phyloP scores from a whole-genome alignment of 2,329 filamentous ascomycete genomes.

The Monosporascus cannonballus region DNA sequence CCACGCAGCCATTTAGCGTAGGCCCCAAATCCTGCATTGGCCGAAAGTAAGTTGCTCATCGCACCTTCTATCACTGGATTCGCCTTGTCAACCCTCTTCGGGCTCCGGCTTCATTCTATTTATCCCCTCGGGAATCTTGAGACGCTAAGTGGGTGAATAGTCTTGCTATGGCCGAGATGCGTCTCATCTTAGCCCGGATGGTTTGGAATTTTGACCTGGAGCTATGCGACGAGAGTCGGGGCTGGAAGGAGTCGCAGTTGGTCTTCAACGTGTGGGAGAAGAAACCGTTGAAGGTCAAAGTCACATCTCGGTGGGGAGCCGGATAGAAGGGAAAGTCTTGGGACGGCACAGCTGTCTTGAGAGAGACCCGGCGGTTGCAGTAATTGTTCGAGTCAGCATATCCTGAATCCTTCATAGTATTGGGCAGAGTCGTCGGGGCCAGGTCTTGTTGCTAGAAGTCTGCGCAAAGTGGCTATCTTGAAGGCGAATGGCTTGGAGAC shows the following conservation, averaged over 20 bases:
- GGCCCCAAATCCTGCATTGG: slow-evolving; percentile 9
- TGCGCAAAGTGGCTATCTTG: too few species aligned
- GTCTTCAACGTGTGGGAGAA: slow-evolving; percentile 7
- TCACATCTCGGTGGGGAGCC: too few species aligned
- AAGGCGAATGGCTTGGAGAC: too few species aligned
- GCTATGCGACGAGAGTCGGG: background rate
- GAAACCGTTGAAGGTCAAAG: background rate
- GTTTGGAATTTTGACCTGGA: slow-evolving; percentile 8
- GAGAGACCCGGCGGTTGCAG: too few species aligned
- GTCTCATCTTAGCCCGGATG: slow-evolving; percentile 4
- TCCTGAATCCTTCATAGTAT: too few species aligned
- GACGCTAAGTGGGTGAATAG: background rate
- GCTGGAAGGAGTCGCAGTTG: slow-evolving; percentile 6
- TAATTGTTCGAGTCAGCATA: too few species aligned
- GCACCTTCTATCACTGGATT: background rate
- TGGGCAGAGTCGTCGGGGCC: too few species aligned
- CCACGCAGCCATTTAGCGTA: slow-evolving; percentile 6
- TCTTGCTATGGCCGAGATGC: slow-evolving; percentile 8
- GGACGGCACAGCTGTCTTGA: too few species aligned
- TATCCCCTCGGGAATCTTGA: background rate
- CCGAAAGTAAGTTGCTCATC: slow-evolving; percentile 5
- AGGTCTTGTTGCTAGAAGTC: too few species aligned
- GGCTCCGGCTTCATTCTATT: too few species aligned
- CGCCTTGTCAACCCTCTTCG: background rate
- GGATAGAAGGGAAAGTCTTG: too few species aligned